Conservation (phyloP, 1,139 yeast genomes). For the Suhomyces coccinellae region DNA sequence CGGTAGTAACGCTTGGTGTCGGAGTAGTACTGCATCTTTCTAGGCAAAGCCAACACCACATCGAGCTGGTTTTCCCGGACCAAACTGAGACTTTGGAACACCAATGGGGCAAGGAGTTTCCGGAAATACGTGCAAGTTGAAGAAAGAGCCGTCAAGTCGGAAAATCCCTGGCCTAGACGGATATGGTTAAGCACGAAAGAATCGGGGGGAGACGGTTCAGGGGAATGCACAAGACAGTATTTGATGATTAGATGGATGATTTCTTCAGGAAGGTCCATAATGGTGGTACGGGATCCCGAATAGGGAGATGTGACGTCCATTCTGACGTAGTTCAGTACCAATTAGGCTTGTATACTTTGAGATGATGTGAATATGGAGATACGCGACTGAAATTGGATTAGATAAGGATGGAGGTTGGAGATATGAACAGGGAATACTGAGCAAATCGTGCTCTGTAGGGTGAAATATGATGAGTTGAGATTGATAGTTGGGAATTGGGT, state of each 20-base stretch:
- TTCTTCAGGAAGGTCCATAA: slow-evolving; percentile 21
- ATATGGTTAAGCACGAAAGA: slow-evolving; percentile 19
- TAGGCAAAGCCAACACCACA: slow-evolving; percentile 27
- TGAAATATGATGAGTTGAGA: too few species aligned
- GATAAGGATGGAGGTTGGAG: too few species aligned
- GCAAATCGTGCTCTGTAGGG: too few species aligned
- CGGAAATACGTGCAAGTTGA: slow-evolving; percentile 30
- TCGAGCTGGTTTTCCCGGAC: slow-evolving; percentile 33
- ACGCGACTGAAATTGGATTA: not conserved
- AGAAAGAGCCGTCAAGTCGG: slow-evolving; percentile 23
- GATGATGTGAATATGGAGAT: not conserved
- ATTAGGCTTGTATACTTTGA: too few species aligned
- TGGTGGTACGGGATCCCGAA: not conserved
- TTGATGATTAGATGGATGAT: slow-evolving; percentile 6
- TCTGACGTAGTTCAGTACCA: not conserved
- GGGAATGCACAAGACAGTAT: slow-evolving; percentile 4
- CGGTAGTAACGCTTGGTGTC: slow-evolving; percentile 23
- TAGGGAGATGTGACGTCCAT: not conserved
- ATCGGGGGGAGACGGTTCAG: not conserved
- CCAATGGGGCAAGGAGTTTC: slow-evolving; percentile 20
- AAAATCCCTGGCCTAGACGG: slow-evolving; percentile 13
- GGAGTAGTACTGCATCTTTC: slow-evolving; percentile 24
- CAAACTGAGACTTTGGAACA: slow-evolving; percentile 28
- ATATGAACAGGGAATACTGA: too few species aligned
- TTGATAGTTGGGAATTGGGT: too few species aligned